Evolutionary conservation across 768 basidiomycete genomes (phyloP).

Genomic region (Lactarius pseudohatsudake): DNA sequence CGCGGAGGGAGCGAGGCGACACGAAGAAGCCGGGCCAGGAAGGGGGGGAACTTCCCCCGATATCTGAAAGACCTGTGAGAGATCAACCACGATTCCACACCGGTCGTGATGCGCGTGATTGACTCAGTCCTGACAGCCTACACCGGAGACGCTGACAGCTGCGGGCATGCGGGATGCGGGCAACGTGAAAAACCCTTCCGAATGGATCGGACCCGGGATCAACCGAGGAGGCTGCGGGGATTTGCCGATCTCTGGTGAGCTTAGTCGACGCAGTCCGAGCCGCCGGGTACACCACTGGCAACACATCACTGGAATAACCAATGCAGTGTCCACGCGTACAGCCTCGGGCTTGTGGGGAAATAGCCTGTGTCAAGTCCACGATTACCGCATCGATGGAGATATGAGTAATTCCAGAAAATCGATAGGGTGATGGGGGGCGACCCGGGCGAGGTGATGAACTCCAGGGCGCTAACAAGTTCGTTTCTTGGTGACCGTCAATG

Average conservation of each 20-base stretch:
- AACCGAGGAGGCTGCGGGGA: neutral
- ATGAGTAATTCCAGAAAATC: neutral
- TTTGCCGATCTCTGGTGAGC: neutral
- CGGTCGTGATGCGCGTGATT: neutral
- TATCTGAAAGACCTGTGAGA: neutral
- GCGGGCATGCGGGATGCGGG: neutral
- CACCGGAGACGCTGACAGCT: neutral
- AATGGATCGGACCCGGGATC: neutral
- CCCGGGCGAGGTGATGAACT: slow-evolving; percentile 1
- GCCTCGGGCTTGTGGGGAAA: neutral
- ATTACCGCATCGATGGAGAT: neutral
- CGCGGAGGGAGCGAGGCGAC: neutral
- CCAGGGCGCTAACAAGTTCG: neutral
- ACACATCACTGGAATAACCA: neutral
- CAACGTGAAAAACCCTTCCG: neutral
- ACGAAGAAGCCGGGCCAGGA: neutral
- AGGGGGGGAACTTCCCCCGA: neutral
- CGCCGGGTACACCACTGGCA: no score
- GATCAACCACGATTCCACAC: neutral
- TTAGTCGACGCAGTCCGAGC: neutral
- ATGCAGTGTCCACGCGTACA: neutral
- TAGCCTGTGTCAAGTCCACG: neutral
- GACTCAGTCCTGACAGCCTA: neutral
- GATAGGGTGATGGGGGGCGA: neutral
- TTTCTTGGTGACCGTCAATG: neutral